Percentiles rank a stretch among this genome's conserved stretches.
These are phyloP conservation scores for Argentina anserina DNA, from an alignment of 306 rosid genomes.

Conservation along the genomic window DNA sequence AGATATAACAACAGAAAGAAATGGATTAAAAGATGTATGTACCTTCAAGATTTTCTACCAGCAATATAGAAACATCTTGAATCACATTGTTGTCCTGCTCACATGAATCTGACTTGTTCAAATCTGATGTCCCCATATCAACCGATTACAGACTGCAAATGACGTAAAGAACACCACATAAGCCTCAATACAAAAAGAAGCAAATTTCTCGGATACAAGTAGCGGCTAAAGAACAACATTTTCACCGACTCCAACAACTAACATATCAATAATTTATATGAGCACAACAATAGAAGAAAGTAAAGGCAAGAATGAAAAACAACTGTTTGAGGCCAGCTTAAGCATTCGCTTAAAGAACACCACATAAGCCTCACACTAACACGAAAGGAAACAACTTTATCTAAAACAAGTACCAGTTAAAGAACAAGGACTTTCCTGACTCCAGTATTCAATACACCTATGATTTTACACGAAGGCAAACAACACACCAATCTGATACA, in stretches of 20 bases:
- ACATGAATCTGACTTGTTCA: constrained; percentile 10
- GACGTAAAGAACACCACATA: neutral
- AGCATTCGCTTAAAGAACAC: no score
- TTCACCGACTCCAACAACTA: no score
- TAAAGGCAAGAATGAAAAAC: neutral
- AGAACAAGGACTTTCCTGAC: no score
- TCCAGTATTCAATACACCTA: no score
- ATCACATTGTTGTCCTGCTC: constrained; percentile 1
- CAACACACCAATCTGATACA: no score
- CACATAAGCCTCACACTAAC: no score
- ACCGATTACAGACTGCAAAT: constrained; percentile 10
- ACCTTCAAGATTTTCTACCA: constrained; percentile 32
- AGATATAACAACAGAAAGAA: neutral
- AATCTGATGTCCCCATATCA: constrained; percentile 29
- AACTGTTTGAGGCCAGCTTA: no score
- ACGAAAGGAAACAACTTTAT: no score
- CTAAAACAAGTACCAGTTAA: no score
- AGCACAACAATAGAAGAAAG: neutral
- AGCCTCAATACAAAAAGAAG: neutral
- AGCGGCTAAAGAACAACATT: neutral
- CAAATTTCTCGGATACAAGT: neutral
- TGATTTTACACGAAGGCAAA: no score
- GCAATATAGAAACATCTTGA: constrained; percentile 19
- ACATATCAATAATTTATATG: neutral
- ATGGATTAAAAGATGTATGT: neutral